Conservation (phyloP, 257 asterid species). For the Penstemon eatonii region DNA sequence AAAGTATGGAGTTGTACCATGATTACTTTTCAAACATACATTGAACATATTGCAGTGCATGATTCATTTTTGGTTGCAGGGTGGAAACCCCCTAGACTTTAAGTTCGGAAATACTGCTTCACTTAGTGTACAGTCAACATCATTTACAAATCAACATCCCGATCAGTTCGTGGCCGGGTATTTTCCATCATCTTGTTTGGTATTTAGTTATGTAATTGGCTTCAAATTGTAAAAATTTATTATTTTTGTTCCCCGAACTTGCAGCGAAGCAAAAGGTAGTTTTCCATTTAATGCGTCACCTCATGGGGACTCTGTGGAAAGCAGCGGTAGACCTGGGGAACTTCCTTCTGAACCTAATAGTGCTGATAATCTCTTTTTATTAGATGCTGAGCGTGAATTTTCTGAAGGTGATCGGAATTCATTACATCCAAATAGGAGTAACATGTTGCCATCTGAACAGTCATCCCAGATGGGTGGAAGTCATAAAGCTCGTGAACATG, state of each 20-base stretch:
- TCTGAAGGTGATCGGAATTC: conserved; percentile 57
- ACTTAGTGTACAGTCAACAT: conserved; percentile 77
- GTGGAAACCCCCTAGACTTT: conserved; percentile 85
- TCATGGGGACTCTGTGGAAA: conserved; percentile 89
- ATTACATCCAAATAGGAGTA: conserved; percentile 42
- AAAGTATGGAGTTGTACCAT: conserved; percentile 54
- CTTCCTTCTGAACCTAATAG: conserved; percentile 70
- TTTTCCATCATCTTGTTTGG: conserved; percentile 23
- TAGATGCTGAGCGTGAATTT: conserved; percentile 66
- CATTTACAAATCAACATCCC: conserved; percentile 64
- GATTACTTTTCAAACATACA: conserved; percentile 25
- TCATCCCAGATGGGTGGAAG: conserved; percentile 42
- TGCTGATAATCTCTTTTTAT: conserved; percentile 87
- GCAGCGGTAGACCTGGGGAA: conserved; percentile 78
- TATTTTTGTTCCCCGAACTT: conserved; percentile 26
- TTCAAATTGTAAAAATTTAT: conserved; percentile 1
- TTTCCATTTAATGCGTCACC: conserved; percentile 75
- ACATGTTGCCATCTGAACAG: conserved; percentile 44
- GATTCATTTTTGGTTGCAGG: conserved; percentile 49
- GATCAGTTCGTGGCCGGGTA: conserved; percentile 69
- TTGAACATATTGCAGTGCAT: conserved; percentile 29
- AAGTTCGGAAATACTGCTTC: conserved; percentile 58
- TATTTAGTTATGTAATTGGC: conserved; percentile 8
- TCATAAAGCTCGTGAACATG: conserved; percentile 47
- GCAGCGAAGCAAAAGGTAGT: conserved; percentile 86